These are phyloP conservation scores for Trichoderma cornu-damae DNA, from an alignment of 2,329 filamentous ascomycete genomes.

Conservation along the genomic window DNA sequence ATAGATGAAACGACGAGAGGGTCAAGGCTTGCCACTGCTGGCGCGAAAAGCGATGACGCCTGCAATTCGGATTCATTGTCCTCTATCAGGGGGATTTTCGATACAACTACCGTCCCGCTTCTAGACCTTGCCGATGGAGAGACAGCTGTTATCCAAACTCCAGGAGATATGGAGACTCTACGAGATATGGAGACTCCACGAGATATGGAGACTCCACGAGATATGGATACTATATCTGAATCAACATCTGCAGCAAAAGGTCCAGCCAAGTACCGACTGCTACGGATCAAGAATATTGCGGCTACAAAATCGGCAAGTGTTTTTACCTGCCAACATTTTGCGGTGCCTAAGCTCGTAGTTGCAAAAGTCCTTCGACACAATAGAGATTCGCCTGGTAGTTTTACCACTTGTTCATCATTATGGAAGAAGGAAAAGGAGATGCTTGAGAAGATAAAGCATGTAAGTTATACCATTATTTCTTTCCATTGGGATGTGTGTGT, in stretches of 20 bases:
- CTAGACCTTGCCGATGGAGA: constrained; percentile 7
- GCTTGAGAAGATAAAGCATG: neutral
- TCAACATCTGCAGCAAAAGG: neutral
- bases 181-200: too few relatives aligned
- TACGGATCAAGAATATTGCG: neutral
- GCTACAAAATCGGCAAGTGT: neutral
- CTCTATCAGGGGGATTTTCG: neutral
- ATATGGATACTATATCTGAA: neutral
- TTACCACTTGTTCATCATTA: neutral
- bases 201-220: neutral
- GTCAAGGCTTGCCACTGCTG: neutral
- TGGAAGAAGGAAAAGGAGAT: constrained; percentile 3
- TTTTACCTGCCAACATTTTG: neutral
- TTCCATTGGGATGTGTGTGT: too few relatives aligned
- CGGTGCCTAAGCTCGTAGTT: neutral
- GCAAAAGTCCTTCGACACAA: constrained; percentile 2
- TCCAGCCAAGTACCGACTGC: neutral
- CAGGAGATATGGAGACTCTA: too few relatives aligned
- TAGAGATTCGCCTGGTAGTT: neutral
- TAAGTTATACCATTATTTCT: neutral
- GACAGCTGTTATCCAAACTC: neutral
- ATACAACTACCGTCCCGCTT: neutral
- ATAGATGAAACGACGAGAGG: neutral
- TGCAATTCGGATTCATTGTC: too few relatives aligned
- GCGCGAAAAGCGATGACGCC: neutral